Evolutionary conservation across 1,284 basidiomycete species (phyloP).

Genomic region (Anthracocystis panici-leucophaei): DNA sequence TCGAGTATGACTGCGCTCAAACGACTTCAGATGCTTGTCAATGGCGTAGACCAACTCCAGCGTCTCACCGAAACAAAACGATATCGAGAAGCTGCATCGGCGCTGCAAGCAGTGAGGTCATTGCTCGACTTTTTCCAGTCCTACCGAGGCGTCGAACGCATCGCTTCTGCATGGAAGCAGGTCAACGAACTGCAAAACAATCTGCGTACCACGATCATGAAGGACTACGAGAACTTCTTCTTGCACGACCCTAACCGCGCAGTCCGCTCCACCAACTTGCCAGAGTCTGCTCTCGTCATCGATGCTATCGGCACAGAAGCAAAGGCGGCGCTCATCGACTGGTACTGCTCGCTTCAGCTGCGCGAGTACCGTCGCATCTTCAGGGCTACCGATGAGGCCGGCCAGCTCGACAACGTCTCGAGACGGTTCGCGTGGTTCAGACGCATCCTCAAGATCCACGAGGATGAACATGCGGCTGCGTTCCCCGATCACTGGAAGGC

Average conservation of each 20-base stretch:
- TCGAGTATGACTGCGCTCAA: conserved; percentile 90
- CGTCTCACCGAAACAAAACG: conserved; percentile 56
- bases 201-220: conserved; percentile 54
- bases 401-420: conserved; percentile 93
- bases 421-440: conserved; percentile 96
- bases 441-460: conserved; percentile 87
- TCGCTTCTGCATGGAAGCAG: conserved; percentile 57
- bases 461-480: conserved; percentile 77
- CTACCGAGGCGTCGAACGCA: conserved; percentile 57
- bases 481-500: conserved; percentile 63
- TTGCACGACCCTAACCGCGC: conserved; percentile 51
- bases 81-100: conserved; percentile 63
- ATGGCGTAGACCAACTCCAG: conserved; percentile 61
- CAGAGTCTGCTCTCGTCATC: conserved; percentile 64
- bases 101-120: conserved; percentile 63
- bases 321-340: conserved; percentile 80
- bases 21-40: conserved; percentile 77
- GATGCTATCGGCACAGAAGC: conserved; percentile 66
- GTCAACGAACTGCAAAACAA: conserved; percentile 56
- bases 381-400: conserved; percentile 76
- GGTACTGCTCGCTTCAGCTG: conserved; percentile 89
- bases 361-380: conserved; percentile 98
- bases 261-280: conserved; percentile 51
- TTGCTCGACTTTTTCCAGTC: conserved; percentile 64
- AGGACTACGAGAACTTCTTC: conserved; percentile 64